These are phyloP conservation scores for Dovyalis caffra DNA, from an alignment of 345 rosid genomes.

Conservation along the genomic window DNA sequence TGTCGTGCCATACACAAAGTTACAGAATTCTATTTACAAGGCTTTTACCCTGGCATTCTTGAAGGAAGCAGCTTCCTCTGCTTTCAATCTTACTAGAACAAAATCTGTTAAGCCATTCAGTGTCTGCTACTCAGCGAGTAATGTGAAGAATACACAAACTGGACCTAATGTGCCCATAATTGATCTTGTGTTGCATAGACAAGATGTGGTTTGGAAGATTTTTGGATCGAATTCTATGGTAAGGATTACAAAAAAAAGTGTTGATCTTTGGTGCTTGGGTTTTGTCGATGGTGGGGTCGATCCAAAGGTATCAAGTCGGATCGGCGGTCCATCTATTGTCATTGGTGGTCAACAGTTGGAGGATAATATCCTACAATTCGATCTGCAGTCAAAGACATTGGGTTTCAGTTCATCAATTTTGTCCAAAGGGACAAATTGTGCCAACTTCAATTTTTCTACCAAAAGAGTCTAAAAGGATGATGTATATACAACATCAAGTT, in stretches of 20 bases:
- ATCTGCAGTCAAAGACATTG: background rate
- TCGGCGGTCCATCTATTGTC: background rate
- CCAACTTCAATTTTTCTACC: background rate
- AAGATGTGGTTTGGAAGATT: no score
- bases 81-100: constrained; percentile 5
- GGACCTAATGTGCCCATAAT: no score
- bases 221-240: background rate
- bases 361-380: background rate
- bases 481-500: no score
- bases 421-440: background rate
- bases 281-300: background rate
- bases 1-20: constrained; percentile 6
- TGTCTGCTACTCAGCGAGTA: no score
- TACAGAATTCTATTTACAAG: constrained; percentile 17
- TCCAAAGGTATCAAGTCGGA: background rate
- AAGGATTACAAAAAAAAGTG: no score
- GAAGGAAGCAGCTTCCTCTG: constrained; percentile 8
- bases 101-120: no score
- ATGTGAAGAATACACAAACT: no score
- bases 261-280: no score
- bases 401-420: background rate
- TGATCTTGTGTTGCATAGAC: no score
- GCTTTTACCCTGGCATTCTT: constrained; percentile 3
- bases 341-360: background rate
- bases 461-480: no score